Percentiles rank a stretch among this genome's conserved stretches.
phyloP scores from a whole-genome alignment of 176 grass and related monocot species.

The Triticum urartu region DNA sequence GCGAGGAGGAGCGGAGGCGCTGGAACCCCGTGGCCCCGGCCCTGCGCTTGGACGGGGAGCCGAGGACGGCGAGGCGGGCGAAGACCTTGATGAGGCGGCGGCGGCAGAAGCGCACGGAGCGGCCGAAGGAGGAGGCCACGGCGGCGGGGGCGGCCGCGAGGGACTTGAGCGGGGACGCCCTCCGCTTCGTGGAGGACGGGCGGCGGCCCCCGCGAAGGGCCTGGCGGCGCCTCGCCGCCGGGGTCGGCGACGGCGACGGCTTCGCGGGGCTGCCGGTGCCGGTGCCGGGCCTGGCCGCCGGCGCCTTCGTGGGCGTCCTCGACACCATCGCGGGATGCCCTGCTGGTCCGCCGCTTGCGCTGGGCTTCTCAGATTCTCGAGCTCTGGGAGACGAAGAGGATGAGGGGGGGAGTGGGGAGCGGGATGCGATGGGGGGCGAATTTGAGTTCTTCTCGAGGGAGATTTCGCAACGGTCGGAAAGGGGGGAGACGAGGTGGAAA shows the following conservation, averaged over 20 bases:
- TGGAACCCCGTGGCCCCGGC: constrained; percentile 46
- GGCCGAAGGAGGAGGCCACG: constrained; percentile 44
- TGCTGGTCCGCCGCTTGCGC: background rate
- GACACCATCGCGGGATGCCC: constrained; percentile 51
- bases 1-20: constrained; percentile 45
- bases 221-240: background rate
- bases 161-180: constrained; percentile 43
- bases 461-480: constrained; percentile 39
- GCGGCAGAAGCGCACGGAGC: constrained; percentile 70
- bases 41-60: constrained; percentile 42
- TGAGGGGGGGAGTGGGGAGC: background rate
- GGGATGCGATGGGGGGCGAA: background rate
- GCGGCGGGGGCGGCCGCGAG: constrained; percentile 32
- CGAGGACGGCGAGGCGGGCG: constrained; percentile 52
- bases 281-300: constrained; percentile 21
- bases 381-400: background rate
- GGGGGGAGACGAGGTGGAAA: background rate
- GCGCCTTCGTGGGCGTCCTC: constrained; percentile 65
- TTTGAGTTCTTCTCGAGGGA: constrained; percentile 29
- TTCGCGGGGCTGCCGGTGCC: constrained; percentile 30
- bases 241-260: constrained; percentile 20
- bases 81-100: constrained; percentile 84
- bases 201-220: constrained; percentile 10
- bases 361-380: background rate
- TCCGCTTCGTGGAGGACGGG: constrained; percentile 20